phyloP scores from a whole-genome alignment of 495 filamentous ascomycete genomes.

The Aspergillus indologenus region DNA sequence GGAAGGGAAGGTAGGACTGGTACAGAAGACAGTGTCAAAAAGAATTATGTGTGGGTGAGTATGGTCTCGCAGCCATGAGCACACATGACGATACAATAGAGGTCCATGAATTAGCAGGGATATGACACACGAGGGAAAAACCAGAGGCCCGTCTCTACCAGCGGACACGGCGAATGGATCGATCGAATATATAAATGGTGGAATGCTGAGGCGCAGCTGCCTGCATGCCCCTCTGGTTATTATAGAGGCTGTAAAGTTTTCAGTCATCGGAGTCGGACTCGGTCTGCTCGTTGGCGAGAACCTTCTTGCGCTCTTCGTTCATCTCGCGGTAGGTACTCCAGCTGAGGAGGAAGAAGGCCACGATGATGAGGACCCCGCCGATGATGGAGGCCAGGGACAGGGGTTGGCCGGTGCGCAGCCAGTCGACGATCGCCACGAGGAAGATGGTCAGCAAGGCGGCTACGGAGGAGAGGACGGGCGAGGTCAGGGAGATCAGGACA shows the following conservation, averaged over 20 bases:
- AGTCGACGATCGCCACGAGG: slow-evolving; percentile 88
- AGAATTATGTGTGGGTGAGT: neutral
- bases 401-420: slow-evolving; percentile 72
- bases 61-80: neutral
- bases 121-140: too few species aligned
- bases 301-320: slow-evolving; percentile 71
- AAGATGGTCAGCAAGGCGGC: slow-evolving; percentile 95
- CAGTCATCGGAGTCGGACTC: slow-evolving; percentile 46
- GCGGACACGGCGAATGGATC: neutral
- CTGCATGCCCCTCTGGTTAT: too few species aligned
- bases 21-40: neutral
- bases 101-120: too few species aligned
- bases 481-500: slow-evolving; percentile 86
- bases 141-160: slow-evolving; percentile 2
- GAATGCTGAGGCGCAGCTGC: neutral
- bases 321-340: slow-evolving; percentile 93
- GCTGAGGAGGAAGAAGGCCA: slow-evolving; percentile 78
- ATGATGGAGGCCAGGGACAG: slow-evolving; percentile 69
- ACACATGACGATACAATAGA: too few species aligned
- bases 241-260: too few species aligned
- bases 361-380: slow-evolving; percentile 84
- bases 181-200: neutral
- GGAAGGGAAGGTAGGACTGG: neutral
- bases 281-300: slow-evolving; percentile 39
- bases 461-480: slow-evolving; percentile 85